A percentile compares a stretch with the other conserved stretches of the same genome.
phyloP scores from a whole-genome alignment of 2,329 filamentous ascomycete species.

The Calycina herbarum region DNA sequence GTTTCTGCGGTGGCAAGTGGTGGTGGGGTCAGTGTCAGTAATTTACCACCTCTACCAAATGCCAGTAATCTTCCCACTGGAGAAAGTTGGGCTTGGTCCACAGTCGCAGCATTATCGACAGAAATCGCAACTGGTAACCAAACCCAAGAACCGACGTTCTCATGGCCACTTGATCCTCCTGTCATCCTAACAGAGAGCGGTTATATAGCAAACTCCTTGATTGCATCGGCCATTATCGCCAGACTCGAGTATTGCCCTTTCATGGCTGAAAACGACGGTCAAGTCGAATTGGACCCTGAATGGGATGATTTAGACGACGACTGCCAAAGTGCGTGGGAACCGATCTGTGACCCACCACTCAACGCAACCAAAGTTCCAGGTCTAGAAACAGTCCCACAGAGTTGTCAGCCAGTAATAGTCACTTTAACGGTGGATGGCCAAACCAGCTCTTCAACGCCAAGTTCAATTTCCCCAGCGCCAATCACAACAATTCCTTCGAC shows the following conservation, averaged over 20 bases:
- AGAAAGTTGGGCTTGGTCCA: neutral
- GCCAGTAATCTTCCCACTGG: neutral
- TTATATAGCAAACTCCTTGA: neutral
- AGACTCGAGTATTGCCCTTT: neutral
- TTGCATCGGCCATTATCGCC: neutral
- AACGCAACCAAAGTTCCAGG: no score
- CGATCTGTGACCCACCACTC: no score
- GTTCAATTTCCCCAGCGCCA: neutral
- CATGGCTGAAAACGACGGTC: neutral
- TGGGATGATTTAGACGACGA: neutral
- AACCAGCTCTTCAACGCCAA: neutral
- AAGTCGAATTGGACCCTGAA: neutral
- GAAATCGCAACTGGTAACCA: neutral
- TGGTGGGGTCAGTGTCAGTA: neutral
- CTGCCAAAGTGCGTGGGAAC: conserved; percentile 4
- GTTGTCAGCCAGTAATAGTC: neutral
- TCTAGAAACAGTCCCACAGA: no score
- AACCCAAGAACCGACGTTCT: neutral
- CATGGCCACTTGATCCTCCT: conserved; percentile 3
- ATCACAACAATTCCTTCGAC: neutral
- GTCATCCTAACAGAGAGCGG: neutral
- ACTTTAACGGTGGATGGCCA: neutral
- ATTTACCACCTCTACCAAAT: neutral
- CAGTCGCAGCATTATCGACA: neutral
- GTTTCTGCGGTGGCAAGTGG: neutral